Evolutionary conservation across 768 basidiomycete genomes (phyloP).

Genomic region (Boletus fagicola): DNA sequence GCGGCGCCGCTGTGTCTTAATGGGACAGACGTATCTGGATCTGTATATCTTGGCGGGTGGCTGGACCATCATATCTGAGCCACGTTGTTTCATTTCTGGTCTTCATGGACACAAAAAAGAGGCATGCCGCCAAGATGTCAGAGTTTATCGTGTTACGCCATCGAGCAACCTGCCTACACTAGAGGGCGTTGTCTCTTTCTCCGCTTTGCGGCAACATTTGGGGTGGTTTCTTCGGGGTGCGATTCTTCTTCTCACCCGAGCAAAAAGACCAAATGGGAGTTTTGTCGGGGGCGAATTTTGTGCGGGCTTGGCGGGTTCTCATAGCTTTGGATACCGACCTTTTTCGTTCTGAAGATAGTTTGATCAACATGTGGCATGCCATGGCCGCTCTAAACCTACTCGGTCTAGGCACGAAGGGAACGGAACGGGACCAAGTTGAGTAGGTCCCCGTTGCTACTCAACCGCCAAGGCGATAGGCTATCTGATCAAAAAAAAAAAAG

Average conservation of each 20-base stretch:
- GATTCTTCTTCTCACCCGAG: not conserved
- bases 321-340: not conserved
- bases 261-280: not conserved
- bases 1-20: not conserved
- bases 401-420: not conserved
- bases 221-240: not conserved
- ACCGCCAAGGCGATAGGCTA: not conserved
- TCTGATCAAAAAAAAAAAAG: not conserved
- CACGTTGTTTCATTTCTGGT: not conserved
- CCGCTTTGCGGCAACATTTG: not conserved
- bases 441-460: not conserved
- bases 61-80: not conserved
- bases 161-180: too few species aligned
- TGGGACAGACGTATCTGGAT: not conserved
- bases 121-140: not conserved
- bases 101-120: not conserved
- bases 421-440: not conserved
- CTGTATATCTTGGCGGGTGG: not conserved
- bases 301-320: not conserved
- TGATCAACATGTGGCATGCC: not conserved
- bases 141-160: not conserved
- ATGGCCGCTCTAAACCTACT: not conserved
- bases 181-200: not conserved
- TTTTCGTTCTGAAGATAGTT: not conserved
- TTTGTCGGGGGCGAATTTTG: slow-evolving; percentile 8